phyloP scores from a whole-genome alignment of 805 yeast species.

The Hanseniaspora valbyensis region DNA sequence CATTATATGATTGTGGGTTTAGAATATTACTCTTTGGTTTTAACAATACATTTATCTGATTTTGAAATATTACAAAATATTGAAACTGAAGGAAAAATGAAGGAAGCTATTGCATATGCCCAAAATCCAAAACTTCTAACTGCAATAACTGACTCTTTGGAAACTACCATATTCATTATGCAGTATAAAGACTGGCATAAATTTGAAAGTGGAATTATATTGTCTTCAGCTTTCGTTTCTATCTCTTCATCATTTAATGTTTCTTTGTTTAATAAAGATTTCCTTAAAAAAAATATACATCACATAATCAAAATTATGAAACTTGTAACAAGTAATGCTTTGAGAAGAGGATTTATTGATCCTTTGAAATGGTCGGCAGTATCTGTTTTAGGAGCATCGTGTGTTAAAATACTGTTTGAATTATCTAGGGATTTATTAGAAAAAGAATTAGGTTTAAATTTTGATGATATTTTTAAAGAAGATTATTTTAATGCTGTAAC shows the following conservation, averaged over 20 bases:
- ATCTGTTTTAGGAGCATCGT: not conserved
- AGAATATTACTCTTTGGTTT: not conserved
- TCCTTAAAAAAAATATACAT: constrained; percentile 2
- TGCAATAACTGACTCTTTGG: constrained; percentile 5
- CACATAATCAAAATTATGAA: constrained; percentile 4
- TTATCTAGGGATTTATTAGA: not conserved
- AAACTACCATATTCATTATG: not conserved
- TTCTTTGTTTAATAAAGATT: constrained; percentile 2
- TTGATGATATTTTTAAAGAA: not conserved
- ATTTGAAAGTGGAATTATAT: constrained; percentile 2
- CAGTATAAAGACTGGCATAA: constrained; percentile 1
- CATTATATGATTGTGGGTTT: not conserved
- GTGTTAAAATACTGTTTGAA: not conserved
- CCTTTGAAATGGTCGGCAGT: constrained; percentile 13
- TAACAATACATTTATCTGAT: constrained; percentile 10
- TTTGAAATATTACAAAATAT: constrained; percentile 8
- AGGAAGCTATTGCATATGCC: not conserved
- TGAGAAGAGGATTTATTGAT: constrained; percentile 11
- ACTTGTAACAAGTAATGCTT: not conserved
- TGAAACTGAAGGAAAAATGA: not conserved
- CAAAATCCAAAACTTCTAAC: not conserved
- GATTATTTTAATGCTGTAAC: not conserved
- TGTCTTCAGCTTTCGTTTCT: not conserved
- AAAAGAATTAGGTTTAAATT: not conserved
- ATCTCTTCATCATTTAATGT: constrained; percentile 7